Evolutionary conservation across 352 stramenopile genomes (phyloP).

Genomic region (Phytophthora aleatoria): DNA sequence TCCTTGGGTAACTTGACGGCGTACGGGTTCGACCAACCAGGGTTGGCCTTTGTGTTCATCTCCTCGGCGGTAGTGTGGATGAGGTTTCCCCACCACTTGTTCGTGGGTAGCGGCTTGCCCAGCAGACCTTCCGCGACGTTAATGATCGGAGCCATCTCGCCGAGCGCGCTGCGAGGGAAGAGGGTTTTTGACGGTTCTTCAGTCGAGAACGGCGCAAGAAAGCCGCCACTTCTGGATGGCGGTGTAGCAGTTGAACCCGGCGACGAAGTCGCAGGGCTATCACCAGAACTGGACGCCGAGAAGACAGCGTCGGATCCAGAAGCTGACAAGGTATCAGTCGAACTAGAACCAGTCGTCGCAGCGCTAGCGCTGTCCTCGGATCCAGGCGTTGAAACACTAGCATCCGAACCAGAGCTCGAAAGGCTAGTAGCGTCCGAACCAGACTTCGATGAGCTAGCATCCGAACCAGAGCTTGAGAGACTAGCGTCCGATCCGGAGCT

Average conservation of each 20-base stretch:
- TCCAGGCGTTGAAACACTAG: background rate
- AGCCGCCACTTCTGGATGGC: constrained; percentile 4
- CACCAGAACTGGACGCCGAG: background rate
- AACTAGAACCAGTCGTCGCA: background rate
- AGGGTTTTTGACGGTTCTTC: constrained; percentile 42
- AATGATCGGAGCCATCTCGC: constrained; percentile 53
- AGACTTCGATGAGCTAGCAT: background rate
- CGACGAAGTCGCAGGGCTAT: background rate
- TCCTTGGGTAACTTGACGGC: constrained; percentile 52
- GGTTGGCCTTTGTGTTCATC: constrained; percentile 47
- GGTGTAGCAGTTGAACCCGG: background rate
- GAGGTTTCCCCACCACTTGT: constrained; percentile 84
- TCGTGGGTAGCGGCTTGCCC: constrained; percentile 60
- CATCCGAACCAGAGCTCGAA: constrained; percentile 2
- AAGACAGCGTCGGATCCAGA: background rate
- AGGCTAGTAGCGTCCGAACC: background rate
- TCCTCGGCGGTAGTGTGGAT: constrained; percentile 54
- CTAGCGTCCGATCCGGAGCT: background rate
- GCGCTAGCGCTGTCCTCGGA: background rate
- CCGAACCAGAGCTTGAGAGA: background rate
- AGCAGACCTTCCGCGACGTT: constrained; percentile 53
- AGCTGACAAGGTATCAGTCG: background rate
- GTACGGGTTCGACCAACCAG: constrained; percentile 72
- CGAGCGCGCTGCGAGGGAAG: constrained; percentile 48
- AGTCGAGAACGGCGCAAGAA: constrained; percentile 46